Evolutionary conservation across 257 asterid genomes (phyloP), one percentile per base, ranked within the genome.

Genomic region (Solanum clarkiae): DNA sequence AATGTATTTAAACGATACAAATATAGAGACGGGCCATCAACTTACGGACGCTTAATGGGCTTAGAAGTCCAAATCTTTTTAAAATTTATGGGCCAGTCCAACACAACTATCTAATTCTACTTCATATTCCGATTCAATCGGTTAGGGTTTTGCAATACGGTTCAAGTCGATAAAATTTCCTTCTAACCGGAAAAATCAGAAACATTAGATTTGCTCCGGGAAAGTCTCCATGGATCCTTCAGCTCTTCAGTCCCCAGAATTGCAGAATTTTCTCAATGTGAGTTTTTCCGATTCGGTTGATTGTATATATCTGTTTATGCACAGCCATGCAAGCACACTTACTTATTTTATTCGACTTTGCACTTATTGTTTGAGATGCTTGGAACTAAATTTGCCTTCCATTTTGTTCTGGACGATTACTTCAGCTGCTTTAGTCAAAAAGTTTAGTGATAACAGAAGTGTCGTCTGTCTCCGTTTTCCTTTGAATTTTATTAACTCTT

Each of bases 181-280:
- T 17, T 69, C 5, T 66, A 66, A 66, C 18, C 45, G 74, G n/a
- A 32, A 66, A 65, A 66, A 29, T 29, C 72, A 51, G 55, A 53
- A 55, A 16, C 60, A 68, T 18, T 4, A 16, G 49, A 36, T 8
- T 36, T 32, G 49, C 51, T 69, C 16, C 15, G 53, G 17, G 15
- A 6, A 69, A 22, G 22, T 75, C 44, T 24, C 85, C 26, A 94
- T 94, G 97, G 96, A 94, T 87, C 12, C 92, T 85, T 89, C 95
- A 20, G 79, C 86, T 24, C 87, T 91, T 3, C 75, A 57, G 86
- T 85, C 90, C 62, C 90, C 95, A 32, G 92, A 94, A 86, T 81
- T 94, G 86, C 92, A 92, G 90, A 84, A 89, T 1, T 86, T 92
- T 80, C 87, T 94, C 49, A 71, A 49, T 10, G 97, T 94, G 87